Evolutionary conservation across 2,329 filamentous ascomycete genomes (phyloP).

Genomic region (Thelonectria blattea): DNA sequence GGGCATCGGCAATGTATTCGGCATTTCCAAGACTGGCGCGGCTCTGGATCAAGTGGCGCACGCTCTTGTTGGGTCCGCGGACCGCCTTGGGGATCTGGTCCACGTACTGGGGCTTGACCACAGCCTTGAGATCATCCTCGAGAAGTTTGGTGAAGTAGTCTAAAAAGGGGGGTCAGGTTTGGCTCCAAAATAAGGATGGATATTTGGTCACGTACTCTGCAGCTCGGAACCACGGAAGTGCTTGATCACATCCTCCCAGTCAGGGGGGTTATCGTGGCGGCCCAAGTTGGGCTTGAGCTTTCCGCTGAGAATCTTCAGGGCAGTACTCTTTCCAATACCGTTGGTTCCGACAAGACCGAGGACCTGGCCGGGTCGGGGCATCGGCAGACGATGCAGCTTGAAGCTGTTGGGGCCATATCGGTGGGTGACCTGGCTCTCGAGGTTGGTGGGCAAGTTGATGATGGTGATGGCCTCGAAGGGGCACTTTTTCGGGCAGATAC

Average conservation of each 20-base stretch:
- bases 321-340: slow-evolving; percentile 99
- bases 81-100: slow-evolving; percentile 97
- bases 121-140: slow-evolving; percentile 95
- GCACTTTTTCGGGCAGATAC: slow-evolving; percentile 99
- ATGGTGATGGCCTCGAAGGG: slow-evolving; percentile 99
- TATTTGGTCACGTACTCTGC: slow-evolving; percentile 72
- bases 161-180: slow-evolving; percentile 23
- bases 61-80: slow-evolving; percentile 79
- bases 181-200: not conserved
- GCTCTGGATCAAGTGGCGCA: slow-evolving; percentile 77
- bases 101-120: slow-evolving; percentile 99
- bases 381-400: slow-evolving; percentile 96
- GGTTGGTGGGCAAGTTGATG: slow-evolving; percentile 99
- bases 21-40: slow-evolving; percentile 80
- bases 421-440: slow-evolving; percentile 97
- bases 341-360: slow-evolving; percentile 97
- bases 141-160: slow-evolving; percentile 99
- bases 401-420: slow-evolving; percentile 99
- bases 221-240: slow-evolving; percentile 97
- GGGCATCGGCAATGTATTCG: slow-evolving; percentile 79
- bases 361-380: slow-evolving; percentile 93
- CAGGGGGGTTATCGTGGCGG: slow-evolving; percentile 91
- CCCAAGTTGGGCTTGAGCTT: slow-evolving; percentile 99
- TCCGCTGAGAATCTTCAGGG: slow-evolving; percentile 96
- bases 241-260: slow-evolving; percentile 99